Evolutionary conservation across 2,329 filamentous ascomycete genomes (phyloP).

Genomic region (Apiospora saccharicola): DNA sequence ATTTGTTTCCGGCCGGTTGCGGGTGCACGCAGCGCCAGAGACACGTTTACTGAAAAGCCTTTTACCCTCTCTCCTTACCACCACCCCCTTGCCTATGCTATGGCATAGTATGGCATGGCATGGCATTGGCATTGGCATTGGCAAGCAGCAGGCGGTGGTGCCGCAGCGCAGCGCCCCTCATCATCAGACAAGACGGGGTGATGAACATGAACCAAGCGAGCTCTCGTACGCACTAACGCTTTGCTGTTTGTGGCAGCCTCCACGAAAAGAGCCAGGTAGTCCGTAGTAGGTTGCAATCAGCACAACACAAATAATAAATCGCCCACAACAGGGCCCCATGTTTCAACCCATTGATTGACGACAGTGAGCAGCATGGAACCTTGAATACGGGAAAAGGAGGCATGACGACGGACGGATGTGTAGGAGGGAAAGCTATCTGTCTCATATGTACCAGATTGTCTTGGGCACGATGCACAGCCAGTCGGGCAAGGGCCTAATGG

Average conservation of each 20-base stretch:
- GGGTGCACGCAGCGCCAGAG: slow-evolving; percentile 14
- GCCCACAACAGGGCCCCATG: slow-evolving; percentile 5
- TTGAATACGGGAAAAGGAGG: slow-evolving; percentile 18
- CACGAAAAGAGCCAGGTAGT: slow-evolving; percentile 10
- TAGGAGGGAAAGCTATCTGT: not conserved
- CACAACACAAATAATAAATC: not conserved
- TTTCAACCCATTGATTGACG: slow-evolving; percentile 20
- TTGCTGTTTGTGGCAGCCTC: slow-evolving; percentile 15
- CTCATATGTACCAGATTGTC: slow-evolving; percentile 12
- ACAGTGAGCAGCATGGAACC: slow-evolving; percentile 14
- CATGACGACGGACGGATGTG: slow-evolving; percentile 12
- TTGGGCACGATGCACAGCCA: slow-evolving; percentile 17
- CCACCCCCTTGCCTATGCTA: not conserved
- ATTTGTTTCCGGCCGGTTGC: slow-evolving; percentile 14
- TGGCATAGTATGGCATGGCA: not conserved
- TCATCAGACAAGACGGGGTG: not conserved
- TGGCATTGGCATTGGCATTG: not conserved
- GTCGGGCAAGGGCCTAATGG: slow-evolving; percentile 2
- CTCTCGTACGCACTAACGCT: slow-evolving; percentile 19
- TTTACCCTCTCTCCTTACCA: not conserved
- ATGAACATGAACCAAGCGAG: slow-evolving; percentile 13
- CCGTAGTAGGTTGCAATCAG: slow-evolving; percentile 10
- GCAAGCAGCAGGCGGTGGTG: not conserved
- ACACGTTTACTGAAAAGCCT: slow-evolving; percentile 6
- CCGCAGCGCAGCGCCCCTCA: not conserved